Percentiles rank a stretch among this genome's conserved stretches.
Conservation (phyloP, 2,329 filamentous ascomycete genomes). For the Colletotrichum noveboracense region DNA sequence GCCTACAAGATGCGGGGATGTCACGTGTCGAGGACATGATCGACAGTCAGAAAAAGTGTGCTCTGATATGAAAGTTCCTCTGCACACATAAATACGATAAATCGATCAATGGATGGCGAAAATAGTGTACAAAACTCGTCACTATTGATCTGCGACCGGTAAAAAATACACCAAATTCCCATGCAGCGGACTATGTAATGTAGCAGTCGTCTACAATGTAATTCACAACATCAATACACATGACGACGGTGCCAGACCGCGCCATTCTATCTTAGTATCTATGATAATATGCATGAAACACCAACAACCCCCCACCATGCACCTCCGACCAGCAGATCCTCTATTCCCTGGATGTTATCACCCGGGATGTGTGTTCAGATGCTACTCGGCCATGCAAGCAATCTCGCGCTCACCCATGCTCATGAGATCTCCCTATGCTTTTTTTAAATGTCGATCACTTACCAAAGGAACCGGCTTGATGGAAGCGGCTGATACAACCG, state of each 20-base stretch:
- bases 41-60: neutral
- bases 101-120: too few species aligned
- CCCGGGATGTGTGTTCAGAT: neutral
- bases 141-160: too few species aligned
- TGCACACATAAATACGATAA: too few species aligned
- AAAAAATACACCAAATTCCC: accelerated
- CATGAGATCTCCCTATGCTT: neutral
- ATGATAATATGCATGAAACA: neutral
- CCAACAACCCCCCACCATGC: neutral
- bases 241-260: neutral
- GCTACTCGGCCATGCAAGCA: neutral
- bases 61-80: too few species aligned
- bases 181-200: accelerated
- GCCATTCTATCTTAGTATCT: neutral
- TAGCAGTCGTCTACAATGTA: neutral
- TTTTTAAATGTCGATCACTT: neutral
- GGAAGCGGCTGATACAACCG: neutral
- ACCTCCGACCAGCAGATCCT: neutral
- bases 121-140: too few species aligned
- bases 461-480: neutral
- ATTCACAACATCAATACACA: neutral
- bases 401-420: neutral
- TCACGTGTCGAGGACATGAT: neutral
- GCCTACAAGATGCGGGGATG: neutral
- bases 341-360: neutral